phyloP scores from a whole-genome alignment of 106 monocot species.

The Platanthera guangdongensis region DNA sequence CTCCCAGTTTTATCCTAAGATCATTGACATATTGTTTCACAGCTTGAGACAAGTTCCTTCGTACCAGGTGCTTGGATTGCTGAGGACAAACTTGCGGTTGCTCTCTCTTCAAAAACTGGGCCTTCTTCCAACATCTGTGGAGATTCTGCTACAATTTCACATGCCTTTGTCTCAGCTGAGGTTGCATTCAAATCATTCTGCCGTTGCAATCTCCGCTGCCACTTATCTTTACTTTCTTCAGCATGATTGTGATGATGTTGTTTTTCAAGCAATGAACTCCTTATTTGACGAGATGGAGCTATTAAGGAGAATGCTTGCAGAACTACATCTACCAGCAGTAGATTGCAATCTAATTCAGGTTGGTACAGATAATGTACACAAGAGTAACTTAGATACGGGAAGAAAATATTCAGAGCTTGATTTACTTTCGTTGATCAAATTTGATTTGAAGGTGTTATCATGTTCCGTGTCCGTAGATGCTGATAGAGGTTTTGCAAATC shows the following conservation, averaged over 20 bases:
- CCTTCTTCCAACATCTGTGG: constrained; percentile 51
- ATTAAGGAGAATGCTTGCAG: constrained; percentile 43
- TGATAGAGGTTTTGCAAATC: constrained; percentile 15
- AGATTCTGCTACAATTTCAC: constrained; percentile 46
- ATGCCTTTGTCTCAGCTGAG: constrained; percentile 67
- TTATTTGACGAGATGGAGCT: constrained; percentile 64
- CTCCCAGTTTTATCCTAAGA: constrained; percentile 42
- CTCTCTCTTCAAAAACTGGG: constrained; percentile 62
- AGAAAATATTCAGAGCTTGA: constrained; percentile 40
- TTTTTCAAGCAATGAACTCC: constrained; percentile 44
- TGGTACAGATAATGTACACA: constrained; percentile 6
- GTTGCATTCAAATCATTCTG: constrained; percentile 71
- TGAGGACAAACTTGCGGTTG: constrained; percentile 69
- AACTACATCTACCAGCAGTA: constrained; percentile 5
- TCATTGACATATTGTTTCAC: constrained; percentile 61
- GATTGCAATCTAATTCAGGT: constrained; percentile 2
- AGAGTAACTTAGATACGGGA: constrained; percentile 4
- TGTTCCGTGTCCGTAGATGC: constrained; percentile 28
- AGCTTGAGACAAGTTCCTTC: constrained; percentile 39
- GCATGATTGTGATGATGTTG: constrained; percentile 46
- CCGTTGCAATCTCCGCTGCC: constrained; percentile 52
- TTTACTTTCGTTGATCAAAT: constrained; percentile 72
- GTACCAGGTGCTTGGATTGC: constrained; percentile 35
- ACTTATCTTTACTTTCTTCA: constrained; percentile 73
- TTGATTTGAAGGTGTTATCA: constrained; percentile 69